Evolutionary conservation across 805 yeast species (phyloP).

Genomic region (Hyphopichia homilentoma): DNA sequence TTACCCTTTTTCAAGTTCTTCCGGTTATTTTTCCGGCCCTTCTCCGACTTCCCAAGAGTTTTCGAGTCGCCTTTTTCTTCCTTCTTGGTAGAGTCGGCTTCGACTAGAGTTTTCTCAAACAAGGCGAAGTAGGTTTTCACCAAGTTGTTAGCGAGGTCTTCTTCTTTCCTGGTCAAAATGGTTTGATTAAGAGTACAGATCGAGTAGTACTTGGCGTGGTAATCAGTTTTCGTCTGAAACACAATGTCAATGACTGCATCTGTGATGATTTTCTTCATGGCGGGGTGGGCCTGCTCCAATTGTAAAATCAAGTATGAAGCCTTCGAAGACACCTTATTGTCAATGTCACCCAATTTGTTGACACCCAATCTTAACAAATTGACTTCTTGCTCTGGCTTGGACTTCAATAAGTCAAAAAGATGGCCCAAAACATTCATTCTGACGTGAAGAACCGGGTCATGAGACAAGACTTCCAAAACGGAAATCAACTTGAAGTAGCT

Average conservation of each 20-base stretch:
- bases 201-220: constrained; percentile 86
- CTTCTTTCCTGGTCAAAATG: constrained; percentile 73
- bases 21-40: constrained; percentile 52
- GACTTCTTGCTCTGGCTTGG: constrained; percentile 96
- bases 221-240: constrained; percentile 71
- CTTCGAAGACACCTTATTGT: constrained; percentile 85
- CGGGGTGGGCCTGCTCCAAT: constrained; percentile 89
- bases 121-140: constrained; percentile 82
- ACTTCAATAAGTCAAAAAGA: constrained; percentile 72
- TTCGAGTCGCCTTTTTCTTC: constrained; percentile 35
- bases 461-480: constrained; percentile 73
- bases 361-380: constrained; percentile 85
- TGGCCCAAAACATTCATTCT: constrained; percentile 73
- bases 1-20: constrained; percentile 77
- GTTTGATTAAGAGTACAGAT: constrained; percentile 90
- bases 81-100: constrained; percentile 48
- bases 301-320: constrained; percentile 78
- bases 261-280: constrained; percentile 81
- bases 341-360: constrained; percentile 91
- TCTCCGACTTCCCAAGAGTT: constrained; percentile 51
- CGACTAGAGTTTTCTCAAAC: constrained; percentile 77
- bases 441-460: constrained; percentile 87
- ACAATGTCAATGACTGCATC: constrained; percentile 79
- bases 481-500: constrained; percentile 73
- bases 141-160: constrained; percentile 75